These are phyloP conservation scores for Fusarium nodosum DNA, from an alignment of 2,329 filamentous ascomycete genomes.

Conservation along the genomic window DNA sequence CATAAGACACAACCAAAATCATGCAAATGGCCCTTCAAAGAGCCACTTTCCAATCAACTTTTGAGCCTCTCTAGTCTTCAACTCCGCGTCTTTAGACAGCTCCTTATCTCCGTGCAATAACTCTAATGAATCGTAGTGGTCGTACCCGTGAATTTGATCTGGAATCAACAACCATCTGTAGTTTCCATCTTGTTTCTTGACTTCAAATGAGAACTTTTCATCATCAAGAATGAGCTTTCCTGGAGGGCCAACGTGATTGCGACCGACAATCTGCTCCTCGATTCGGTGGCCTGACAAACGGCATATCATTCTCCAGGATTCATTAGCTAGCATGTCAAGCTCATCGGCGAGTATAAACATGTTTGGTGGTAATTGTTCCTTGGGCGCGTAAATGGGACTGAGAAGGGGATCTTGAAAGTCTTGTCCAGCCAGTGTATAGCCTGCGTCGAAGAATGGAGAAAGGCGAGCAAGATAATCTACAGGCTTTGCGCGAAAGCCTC, in stretches of 20 bases:
- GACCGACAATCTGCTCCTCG: slow-evolving; percentile 12
- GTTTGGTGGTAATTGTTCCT: slow-evolving; percentile 7
- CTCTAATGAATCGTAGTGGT: slow-evolving; percentile 19
- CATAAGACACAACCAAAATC: background rate
- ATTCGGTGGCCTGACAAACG: background rate
- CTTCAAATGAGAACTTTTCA: slow-evolving; percentile 29
- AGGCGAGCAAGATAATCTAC: slow-evolving; percentile 11
- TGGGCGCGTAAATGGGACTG: slow-evolving; percentile 20
- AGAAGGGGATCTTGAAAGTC: slow-evolving; percentile 22
- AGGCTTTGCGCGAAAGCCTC: slow-evolving; percentile 17
- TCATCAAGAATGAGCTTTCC: slow-evolving; percentile 25
- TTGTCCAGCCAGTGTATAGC: slow-evolving; percentile 11
- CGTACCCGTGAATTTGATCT: slow-evolving; percentile 33
- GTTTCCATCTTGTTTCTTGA: background rate
- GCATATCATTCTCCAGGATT: slow-evolving; percentile 30
- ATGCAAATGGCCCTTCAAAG: slow-evolving; percentile 50
- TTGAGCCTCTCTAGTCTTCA: slow-evolving; percentile 24
- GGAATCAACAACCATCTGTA: slow-evolving; percentile 34
- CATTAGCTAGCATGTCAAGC: slow-evolving; percentile 29
- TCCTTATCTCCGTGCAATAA: slow-evolving; percentile 18
- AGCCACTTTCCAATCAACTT: slow-evolving; percentile 29
- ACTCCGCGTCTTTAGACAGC: slow-evolving; percentile 10
- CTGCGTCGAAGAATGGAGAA: slow-evolving; percentile 27
- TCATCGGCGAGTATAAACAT: slow-evolving; percentile 23
- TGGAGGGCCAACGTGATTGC: background rate